A percentile compares a stretch with the other conserved stretches of the same genome.
Evolutionary conservation across 192 early-diverging fungal genomes (phyloP).

Genomic region (Spinellus fusiger): DNA sequence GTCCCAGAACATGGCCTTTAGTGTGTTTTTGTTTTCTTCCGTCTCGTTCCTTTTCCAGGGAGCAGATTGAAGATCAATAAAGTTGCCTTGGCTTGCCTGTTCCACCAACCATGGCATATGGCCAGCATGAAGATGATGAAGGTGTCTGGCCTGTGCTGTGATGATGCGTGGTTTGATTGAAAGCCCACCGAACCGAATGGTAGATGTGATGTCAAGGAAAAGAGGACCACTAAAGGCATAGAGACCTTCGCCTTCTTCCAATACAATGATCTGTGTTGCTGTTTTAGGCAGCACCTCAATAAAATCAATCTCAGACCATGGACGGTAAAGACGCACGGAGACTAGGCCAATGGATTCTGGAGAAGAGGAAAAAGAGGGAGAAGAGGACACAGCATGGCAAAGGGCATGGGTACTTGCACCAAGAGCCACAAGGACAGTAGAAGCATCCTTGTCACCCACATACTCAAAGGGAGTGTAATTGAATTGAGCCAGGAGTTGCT

Average conservation of each 20-base stretch:
- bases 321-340: conserved; percentile 72
- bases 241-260: conserved; percentile 55
- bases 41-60: conserved; percentile 14
- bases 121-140: conserved; percentile 16
- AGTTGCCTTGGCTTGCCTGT: conserved; percentile 3
- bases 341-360: conserved; percentile 64
- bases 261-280: conserved; percentile 63
- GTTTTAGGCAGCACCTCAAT: conserved; percentile 60
- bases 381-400: conserved; percentile 42
- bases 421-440: conserved; percentile 74
- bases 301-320: conserved; percentile 77
- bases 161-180: conserved; percentile 40
- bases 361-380: conserved; percentile 23
- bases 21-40: conserved; percentile 2
- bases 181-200: conserved; percentile 45
- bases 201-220: conserved; percentile 68
- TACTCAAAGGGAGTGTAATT: conserved; percentile 81
- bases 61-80: conserved; percentile 26
- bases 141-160: conserved; percentile 45
- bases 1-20: conserved; percentile 28
- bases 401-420: conserved; percentile 53
- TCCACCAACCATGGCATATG: conserved; percentile 18
- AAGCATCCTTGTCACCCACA: conserved; percentile 61
- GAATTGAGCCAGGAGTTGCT: conserved; percentile 36
- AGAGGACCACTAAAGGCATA: conserved; percentile 57